Evolutionary conservation across 2,329 filamentous ascomycete species (phyloP), one percentile per base, ranked within the genome.

Genomic region (Ophiostoma quercus): DNA sequence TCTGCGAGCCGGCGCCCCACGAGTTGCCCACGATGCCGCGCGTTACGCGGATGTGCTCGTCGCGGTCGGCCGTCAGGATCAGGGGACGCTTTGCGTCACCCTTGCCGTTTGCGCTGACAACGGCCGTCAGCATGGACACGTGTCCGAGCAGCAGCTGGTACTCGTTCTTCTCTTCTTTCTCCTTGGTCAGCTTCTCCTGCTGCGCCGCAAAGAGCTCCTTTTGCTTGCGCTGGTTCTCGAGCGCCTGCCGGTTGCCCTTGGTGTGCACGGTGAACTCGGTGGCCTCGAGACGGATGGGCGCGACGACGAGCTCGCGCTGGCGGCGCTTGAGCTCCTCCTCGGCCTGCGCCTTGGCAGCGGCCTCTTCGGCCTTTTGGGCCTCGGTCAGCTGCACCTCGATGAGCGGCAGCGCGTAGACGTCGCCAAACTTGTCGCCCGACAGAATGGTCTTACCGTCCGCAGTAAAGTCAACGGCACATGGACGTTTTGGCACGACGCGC

Each of bases 361-460:
- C 68, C 19, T 67, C 43, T n/a, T 37, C 51, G 2, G 14, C 39
- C 65, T 47, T 34, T 19, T 67, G 41, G 41, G 29, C 32, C 11
- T 66, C 66, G 65, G 37, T 69, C 14, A 54, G 67, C 25, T 73
- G 69, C 19, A 71, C 66, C 25, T 74, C 74, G 63, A 92, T 78
- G 2, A 98, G 82, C 16, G 95, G 94, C 8, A 99, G 80, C 12
- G 91, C 87, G 80, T 97, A 98, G 72, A 97, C 94, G 78, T 99
- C 95, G 74, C 95, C 95, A 76, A 98, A 98, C 79, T 99, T 99
- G 82, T 99, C 95, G 68, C 88, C 94, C 72, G 87, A 88, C 71
- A 98, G 80, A 73, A 99, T 92, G 9, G 88, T 91, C 62, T 84
- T 83, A 72, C 87, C 84, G 76, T 94, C 89, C 54, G 86, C 82